Evolutionary conservation across 1,284 basidiomycete genomes (phyloP).

Genomic region (Puccinia triticina): DNA sequence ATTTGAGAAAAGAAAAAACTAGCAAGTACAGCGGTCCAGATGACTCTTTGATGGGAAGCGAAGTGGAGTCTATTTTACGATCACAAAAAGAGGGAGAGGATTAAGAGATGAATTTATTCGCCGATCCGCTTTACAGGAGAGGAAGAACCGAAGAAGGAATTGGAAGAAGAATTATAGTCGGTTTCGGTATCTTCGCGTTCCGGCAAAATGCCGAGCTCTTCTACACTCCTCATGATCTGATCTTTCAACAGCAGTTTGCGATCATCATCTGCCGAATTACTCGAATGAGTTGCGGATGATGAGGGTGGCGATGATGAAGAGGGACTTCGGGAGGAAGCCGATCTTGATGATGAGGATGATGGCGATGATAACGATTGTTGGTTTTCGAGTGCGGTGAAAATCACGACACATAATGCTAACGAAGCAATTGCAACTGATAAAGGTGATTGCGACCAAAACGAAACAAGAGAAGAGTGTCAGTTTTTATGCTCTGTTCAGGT

Average conservation of each 20-base stretch:
- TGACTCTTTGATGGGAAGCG: not conserved
- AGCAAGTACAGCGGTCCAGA: not conserved
- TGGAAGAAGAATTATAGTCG: slow-evolving; percentile 64
- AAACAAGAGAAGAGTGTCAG: slow-evolving; percentile 63
- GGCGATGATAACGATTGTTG: slow-evolving; percentile 37
- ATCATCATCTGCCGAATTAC: slow-evolving; percentile 61
- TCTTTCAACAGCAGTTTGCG: slow-evolving; percentile 16
- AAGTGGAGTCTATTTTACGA: too few species aligned
- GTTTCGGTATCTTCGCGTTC: slow-evolving; percentile 59
- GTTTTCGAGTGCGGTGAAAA: slow-evolving; percentile 60
- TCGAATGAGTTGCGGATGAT: slow-evolving; percentile 71
- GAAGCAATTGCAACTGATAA: slow-evolving; percentile 53
- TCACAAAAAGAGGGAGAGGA: slow-evolving; percentile 68
- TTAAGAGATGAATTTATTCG: slow-evolving; percentile 60
- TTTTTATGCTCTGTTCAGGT: slow-evolving; percentile 62
- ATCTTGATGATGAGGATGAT: slow-evolving; percentile 53
- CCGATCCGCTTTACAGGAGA: slow-evolving; percentile 57
- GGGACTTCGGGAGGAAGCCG: slow-evolving; percentile 49
- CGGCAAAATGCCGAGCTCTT: slow-evolving; percentile 56
- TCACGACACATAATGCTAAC: slow-evolving; percentile 54
- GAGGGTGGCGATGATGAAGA: slow-evolving; percentile 63
- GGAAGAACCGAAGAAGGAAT: slow-evolving; percentile 64
- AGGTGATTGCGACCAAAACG: not conserved
- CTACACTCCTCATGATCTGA: slow-evolving; percentile 39
- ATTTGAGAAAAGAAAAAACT: not conserved